These are phyloP conservation scores for Sungouiella thailandica DNA, from an alignment of 805 yeast genomes.

Conservation along the genomic window DNA sequence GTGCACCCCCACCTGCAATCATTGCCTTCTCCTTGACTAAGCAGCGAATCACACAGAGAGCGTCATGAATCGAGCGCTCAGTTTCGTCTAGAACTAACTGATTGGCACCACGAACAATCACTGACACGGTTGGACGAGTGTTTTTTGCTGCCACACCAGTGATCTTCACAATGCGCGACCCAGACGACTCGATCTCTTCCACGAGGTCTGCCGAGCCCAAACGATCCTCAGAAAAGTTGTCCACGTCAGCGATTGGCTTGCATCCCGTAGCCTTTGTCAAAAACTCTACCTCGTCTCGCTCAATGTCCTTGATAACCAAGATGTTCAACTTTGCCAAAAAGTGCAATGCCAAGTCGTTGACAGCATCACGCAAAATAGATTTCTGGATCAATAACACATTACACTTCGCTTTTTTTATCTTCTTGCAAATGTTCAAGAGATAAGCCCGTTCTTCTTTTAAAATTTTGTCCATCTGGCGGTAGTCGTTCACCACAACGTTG, in stretches of 20 bases:
- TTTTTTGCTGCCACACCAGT: slow-evolving; percentile 64
- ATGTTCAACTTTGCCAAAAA: slow-evolving; percentile 90
- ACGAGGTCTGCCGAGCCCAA: slow-evolving; percentile 88
- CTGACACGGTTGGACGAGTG: slow-evolving; percentile 70
- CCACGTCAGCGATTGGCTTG: slow-evolving; percentile 94
- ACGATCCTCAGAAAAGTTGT: slow-evolving; percentile 87
- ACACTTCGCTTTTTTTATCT: slow-evolving; percentile 94
- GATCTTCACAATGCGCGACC: slow-evolving; percentile 83
- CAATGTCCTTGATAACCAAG: slow-evolving; percentile 91
- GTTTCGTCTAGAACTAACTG: slow-evolving; percentile 87
- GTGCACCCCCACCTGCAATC: slow-evolving; percentile 99
- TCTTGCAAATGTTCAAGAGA: slow-evolving; percentile 88
- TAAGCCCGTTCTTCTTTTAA: slow-evolving; percentile 97
- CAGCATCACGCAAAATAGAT: slow-evolving; percentile 92
- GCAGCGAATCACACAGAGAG: slow-evolving; percentile 88
- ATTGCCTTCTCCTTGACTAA: slow-evolving; percentile 81
- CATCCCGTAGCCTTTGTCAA: slow-evolving; percentile 82
- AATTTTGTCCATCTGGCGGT: slow-evolving; percentile 98
- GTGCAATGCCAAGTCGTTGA: slow-evolving; percentile 90
- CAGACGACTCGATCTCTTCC: slow-evolving; percentile 86
- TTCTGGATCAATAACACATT: slow-evolving; percentile 87
- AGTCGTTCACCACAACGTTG: slow-evolving; percentile 94
- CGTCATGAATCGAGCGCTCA: slow-evolving; percentile 96
- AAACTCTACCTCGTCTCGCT: slow-evolving; percentile 94
- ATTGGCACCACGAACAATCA: slow-evolving; percentile 94